Evolutionary conservation across 2,329 filamentous ascomycete genomes (phyloP).

Genomic region (Anthostomella pinea): DNA sequence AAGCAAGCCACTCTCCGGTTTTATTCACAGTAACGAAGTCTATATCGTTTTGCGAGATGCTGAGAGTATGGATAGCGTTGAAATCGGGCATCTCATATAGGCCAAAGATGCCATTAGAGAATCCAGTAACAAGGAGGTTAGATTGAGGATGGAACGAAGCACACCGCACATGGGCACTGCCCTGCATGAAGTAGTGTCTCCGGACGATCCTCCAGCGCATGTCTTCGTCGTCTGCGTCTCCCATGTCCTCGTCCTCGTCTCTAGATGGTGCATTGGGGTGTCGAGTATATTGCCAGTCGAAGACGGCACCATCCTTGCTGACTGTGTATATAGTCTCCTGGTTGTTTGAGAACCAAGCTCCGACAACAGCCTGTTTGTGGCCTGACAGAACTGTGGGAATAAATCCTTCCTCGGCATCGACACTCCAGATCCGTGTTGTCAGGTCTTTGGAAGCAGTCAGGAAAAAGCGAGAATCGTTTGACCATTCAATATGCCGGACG

Average conservation of each 20-base stretch:
- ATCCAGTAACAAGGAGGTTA: slow-evolving; percentile 92
- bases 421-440: slow-evolving; percentile 91
- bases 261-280: slow-evolving; percentile 53
- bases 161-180: slow-evolving; percentile 80
- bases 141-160: slow-evolving; percentile 84
- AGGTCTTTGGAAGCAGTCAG: slow-evolving; percentile 88
- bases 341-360: slow-evolving; percentile 94
- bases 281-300: slow-evolving; percentile 82
- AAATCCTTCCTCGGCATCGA: slow-evolving; percentile 83
- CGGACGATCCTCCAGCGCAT: slow-evolving; percentile 89
- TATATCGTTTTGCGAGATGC: slow-evolving; percentile 95
- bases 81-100: slow-evolving; percentile 96
- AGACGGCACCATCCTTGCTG: slow-evolving; percentile 95
- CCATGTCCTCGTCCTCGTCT: slow-evolving; percentile 58
- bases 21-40: slow-evolving; percentile 93
- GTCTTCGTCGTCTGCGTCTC: slow-evolving; percentile 60
- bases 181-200: slow-evolving; percentile 91
- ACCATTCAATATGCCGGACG: slow-evolving; percentile 89
- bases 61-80: slow-evolving; percentile 86
- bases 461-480: slow-evolving; percentile 92
- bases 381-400: slow-evolving; percentile 85
- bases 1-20: slow-evolving; percentile 93
- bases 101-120: slow-evolving; percentile 90
- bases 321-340: slow-evolving; percentile 96
- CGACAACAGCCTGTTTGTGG: slow-evolving; percentile 84